Evolutionary conservation across 225 moss, liverwort and hornwort species (phyloP), one percentile per base, ranked within the genome.

Genomic region (Polytrichum commune): DNA sequence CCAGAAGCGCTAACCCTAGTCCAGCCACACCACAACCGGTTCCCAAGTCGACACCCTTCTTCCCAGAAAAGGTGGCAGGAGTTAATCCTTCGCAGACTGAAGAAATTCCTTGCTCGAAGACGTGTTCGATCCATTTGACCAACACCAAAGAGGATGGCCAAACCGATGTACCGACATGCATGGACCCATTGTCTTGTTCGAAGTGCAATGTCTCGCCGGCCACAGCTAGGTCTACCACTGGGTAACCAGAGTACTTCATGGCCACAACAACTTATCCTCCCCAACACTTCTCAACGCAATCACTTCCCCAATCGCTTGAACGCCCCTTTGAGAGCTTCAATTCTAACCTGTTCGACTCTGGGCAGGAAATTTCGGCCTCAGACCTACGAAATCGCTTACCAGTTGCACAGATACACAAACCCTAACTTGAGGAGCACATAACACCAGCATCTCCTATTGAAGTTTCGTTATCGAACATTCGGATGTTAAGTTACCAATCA

Each of bases 121-220:
- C 82, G 53, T 76, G 83, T 60, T 93, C 93, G 24, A 79, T 77
- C 93, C 93, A 93, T 62, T 91, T 87, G 58, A 91, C 93, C 4
- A 93, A 73, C 33, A 85, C 91, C 33, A 93, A 76, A 0, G 93
- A 93, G 1, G 90, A 91, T 0, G 87, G 85, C 93, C 93, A 93
- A 28, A 93, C 93, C 0, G 90, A 85, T 5, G 93, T 93, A 23
- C 93, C 93, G 23, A 93, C 93, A 68, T 93, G 83, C 86, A 93
- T 91, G 9, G 93, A 93, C 26, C 91, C 89, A 69, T 93, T 93
- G 82, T 93, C 93, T 72, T 93, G 93, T 73, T 93, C 93, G 63
- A 93, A 91, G 55, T 87, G 86, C 63, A 93, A 61, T 29, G 83
- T 84, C 79, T 93, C 89, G 20, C 91, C 91, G 7, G 78, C 88